These are phyloP conservation scores for Abrus precatorius DNA, from an alignment of 306 rosid species.

Conservation along the genomic window DNA sequence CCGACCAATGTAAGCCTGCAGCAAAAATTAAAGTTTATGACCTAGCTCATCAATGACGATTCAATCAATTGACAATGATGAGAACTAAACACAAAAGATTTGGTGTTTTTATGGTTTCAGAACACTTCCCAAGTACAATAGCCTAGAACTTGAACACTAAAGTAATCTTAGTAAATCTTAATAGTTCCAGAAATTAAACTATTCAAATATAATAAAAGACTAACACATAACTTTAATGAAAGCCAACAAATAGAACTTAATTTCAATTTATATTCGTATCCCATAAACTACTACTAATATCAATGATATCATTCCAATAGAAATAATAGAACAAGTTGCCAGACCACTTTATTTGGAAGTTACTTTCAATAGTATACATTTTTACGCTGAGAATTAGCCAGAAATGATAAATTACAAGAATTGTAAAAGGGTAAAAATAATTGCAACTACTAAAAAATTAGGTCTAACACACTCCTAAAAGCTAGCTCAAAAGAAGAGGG, in stretches of 20 bases:
- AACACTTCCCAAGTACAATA: constrained; percentile 29
- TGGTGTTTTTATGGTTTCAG: neutral
- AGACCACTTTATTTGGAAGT: constrained; percentile 14
- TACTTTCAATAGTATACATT: neutral
- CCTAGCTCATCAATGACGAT: constrained; percentile 9
- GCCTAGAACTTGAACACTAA: constrained; percentile 34
- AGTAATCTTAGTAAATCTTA: constrained; percentile 6
- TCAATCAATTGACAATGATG: constrained; percentile 19
- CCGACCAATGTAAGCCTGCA: neutral
- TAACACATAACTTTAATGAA: neutral
- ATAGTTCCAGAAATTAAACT: constrained; percentile 23
- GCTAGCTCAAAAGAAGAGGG: too few species aligned
- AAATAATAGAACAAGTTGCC: constrained; percentile 26
- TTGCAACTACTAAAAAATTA: neutral
- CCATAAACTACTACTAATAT: neutral
- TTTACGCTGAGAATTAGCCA: constrained; percentile 11
- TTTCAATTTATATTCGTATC: constrained; percentile 10
- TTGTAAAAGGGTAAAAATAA: constrained; percentile 25
- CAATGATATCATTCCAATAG: constrained; percentile 9
- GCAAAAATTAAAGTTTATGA: neutral
- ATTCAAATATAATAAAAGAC: neutral
- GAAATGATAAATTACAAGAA: constrained; percentile 21
- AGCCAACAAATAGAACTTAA: constrained; percentile 21
- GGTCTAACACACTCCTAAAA: too few species aligned
- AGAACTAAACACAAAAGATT: constrained; percentile 17